These are phyloP conservation scores for Alternaria consortialis DNA, from an alignment of 2,329 filamentous ascomycete species.

Conservation along the genomic window DNA sequence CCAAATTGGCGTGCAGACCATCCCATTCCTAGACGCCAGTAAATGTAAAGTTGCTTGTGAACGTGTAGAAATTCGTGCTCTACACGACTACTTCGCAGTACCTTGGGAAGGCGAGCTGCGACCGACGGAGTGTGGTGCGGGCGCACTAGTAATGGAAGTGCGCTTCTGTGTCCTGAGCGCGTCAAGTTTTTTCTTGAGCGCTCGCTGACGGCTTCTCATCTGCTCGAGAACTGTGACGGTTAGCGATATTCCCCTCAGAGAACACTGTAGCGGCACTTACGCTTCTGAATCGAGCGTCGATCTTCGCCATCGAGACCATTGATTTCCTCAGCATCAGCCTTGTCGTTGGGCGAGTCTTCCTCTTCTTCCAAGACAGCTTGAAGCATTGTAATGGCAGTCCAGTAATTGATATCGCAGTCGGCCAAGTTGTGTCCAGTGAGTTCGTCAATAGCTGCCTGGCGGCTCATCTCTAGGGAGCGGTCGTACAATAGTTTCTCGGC, in stretches of 20 bases:
- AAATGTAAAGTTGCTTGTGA: constrained; percentile 4
- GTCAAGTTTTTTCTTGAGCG: constrained; percentile 58
- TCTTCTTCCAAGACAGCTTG: constrained; percentile 93
- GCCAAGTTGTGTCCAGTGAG: constrained; percentile 87
- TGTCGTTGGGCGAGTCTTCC: constrained; percentile 63
- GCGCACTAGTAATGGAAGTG: constrained; percentile 45
- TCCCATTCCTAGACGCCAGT: constrained; percentile 1
- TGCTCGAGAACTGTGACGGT: constrained; percentile 57
- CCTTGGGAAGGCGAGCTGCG: constrained; percentile 47
- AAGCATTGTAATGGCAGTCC: constrained; percentile 92
- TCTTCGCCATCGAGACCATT: constrained; percentile 72
- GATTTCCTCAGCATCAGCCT: constrained; percentile 59
- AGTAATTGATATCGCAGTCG: constrained; percentile 91
- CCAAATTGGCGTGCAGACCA: not conserved
- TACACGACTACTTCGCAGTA: constrained; percentile 15
- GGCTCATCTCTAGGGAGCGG: constrained; percentile 94
- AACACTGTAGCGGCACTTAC: constrained; percentile 59
- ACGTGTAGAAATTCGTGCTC: not conserved
- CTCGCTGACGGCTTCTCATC: constrained; percentile 53
- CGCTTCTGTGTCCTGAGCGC: constrained; percentile 51
- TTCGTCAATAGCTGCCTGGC: constrained; percentile 92
- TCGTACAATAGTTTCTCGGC: constrained; percentile 99
- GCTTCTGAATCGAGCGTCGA: constrained; percentile 75
- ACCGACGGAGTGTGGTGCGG: constrained; percentile 36
- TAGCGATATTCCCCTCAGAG: constrained; percentile 20